Evolutionary conservation across 2,329 filamentous ascomycete genomes (phyloP).

Genomic region (Piedraia hortae): DNA sequence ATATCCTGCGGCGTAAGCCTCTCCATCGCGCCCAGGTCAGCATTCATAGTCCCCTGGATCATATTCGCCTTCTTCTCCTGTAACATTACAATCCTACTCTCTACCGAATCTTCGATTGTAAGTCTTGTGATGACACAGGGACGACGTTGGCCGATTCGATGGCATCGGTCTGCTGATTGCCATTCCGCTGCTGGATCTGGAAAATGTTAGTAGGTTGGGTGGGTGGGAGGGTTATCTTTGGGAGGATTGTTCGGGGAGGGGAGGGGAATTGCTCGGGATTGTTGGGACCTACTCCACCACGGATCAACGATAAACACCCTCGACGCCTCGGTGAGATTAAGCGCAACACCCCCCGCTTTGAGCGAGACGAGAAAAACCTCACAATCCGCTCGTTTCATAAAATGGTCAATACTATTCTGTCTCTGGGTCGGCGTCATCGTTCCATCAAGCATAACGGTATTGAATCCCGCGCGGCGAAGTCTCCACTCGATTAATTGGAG

Average conservation of each 20-base stretch:
- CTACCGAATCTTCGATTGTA: slow-evolving; percentile 89
- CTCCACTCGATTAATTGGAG: slow-evolving; percentile 92
- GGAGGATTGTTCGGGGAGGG: too few species aligned
- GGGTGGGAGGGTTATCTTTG: slow-evolving; percentile 98
- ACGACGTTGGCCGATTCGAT: slow-evolving; percentile 82
- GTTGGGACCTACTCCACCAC: slow-evolving; percentile 34
- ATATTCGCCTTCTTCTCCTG: slow-evolving; percentile 98
- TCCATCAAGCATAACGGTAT: slow-evolving; percentile 91
- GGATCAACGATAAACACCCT: slow-evolving; percentile 91
- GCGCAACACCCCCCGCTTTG: slow-evolving; percentile 81
- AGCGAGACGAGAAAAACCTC: slow-evolving; percentile 91
- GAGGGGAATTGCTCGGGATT: too few species aligned
- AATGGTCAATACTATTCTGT: slow-evolving; percentile 70
- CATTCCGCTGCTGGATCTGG: slow-evolving; percentile 30
- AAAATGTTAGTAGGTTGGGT: not conserved
- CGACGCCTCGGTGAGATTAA: slow-evolving; percentile 86
- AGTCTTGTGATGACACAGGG: slow-evolving; percentile 85
- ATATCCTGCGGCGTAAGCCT: slow-evolving; percentile 75
- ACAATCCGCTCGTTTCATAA: slow-evolving; percentile 72
- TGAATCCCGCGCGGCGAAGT: slow-evolving; percentile 83
- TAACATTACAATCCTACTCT: slow-evolving; percentile 78
- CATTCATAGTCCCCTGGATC: slow-evolving; percentile 92
- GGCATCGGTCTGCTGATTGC: slow-evolving; percentile 68
- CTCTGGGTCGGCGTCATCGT: slow-evolving; percentile 89
- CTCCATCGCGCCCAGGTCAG: slow-evolving; percentile 73